These are phyloP conservation scores for Linanthus parryae DNA, from an alignment of 148 eudicot species.

Conservation along the genomic window DNA sequence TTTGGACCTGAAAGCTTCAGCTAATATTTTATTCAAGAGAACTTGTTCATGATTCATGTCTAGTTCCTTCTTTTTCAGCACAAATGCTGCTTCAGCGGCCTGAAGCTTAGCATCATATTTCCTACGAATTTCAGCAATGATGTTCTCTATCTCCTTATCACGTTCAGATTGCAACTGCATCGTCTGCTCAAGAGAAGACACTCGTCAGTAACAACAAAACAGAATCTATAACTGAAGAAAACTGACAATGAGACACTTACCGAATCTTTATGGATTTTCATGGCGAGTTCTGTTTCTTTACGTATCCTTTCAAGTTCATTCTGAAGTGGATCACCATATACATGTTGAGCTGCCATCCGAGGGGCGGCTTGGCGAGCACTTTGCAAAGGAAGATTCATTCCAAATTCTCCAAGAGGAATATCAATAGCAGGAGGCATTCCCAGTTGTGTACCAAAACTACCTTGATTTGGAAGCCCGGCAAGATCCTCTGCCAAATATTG, in stretches of 20 bases:
- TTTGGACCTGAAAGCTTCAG: slow-evolving; percentile 57
- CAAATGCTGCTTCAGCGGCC: slow-evolving; percentile 52
- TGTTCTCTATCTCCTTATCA: slow-evolving; percentile 63
- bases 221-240: not conserved
- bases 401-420: slow-evolving; percentile 14
- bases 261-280: slow-evolving; percentile 37
- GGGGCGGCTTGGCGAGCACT: slow-evolving; percentile 21
- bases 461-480: not conserved
- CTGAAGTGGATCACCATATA: slow-evolving; percentile 54
- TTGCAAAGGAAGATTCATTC: slow-evolving; percentile 14
- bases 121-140: slow-evolving; percentile 42
- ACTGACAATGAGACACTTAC: slow-evolving; percentile 27
- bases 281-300: slow-evolving; percentile 30
- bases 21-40: slow-evolving; percentile 51
- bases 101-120: slow-evolving; percentile 47
- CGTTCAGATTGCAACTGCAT: slow-evolving; percentile 44
- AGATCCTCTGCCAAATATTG: not conserved
- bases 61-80: slow-evolving; percentile 45
- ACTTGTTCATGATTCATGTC: slow-evolving; percentile 42
- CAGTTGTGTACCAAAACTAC: slow-evolving; percentile 6
- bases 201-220: slow-evolving; percentile 1
- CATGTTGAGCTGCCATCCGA: slow-evolving; percentile 12
- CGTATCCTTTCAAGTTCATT: slow-evolving; percentile 44
- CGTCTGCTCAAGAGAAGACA: slow-evolving; percentile 38
- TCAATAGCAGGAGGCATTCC: slow-evolving; percentile 11